Conservation (phyloP, 2,329 filamentous ascomycete species). For the Xylariaceae sp. region DNA sequence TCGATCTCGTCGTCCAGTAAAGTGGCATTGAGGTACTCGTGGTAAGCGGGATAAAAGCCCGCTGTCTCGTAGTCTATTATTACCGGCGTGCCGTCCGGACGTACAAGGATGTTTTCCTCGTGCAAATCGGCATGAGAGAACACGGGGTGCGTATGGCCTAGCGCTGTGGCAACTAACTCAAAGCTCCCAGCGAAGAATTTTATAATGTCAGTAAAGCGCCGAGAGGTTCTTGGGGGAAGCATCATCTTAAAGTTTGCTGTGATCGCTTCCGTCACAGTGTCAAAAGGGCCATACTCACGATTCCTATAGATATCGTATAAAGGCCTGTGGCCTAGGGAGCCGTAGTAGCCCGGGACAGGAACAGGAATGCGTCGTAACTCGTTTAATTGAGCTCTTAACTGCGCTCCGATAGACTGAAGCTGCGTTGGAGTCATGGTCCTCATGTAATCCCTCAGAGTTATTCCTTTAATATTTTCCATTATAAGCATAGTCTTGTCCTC, state of each 20-base stretch:
- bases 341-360: slow-evolving; percentile 10
- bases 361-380: slow-evolving; percentile 12
- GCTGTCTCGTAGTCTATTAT: slow-evolving; percentile 5
- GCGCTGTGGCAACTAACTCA: background rate
- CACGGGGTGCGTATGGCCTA: background rate
- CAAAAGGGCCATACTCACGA: background rate
- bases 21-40: background rate
- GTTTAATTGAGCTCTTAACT: slow-evolving; percentile 1
- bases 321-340: slow-evolving; percentile 10
- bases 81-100: background rate
- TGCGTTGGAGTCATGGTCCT: background rate
- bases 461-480: slow-evolving; percentile 12
- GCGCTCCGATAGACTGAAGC: background rate
- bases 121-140: slow-evolving; percentile 14
- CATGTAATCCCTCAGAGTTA: background rate
- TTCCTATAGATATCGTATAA: background rate
- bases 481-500: slow-evolving; percentile 9
- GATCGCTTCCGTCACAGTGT: background rate
- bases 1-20: background rate
- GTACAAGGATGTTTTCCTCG: slow-evolving; percentile 1
- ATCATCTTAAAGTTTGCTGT: accelerated
- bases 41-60: slow-evolving; percentile 10
- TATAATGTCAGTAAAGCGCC: background rate
- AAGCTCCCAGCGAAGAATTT: background rate
- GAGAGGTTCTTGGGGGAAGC: accelerated